A percentile compares a stretch with the other conserved stretches of the same genome.
Evolutionary conservation across 2,329 filamentous ascomycete species (phyloP).

Genomic region (Pseudogymnoascus sp.): DNA sequence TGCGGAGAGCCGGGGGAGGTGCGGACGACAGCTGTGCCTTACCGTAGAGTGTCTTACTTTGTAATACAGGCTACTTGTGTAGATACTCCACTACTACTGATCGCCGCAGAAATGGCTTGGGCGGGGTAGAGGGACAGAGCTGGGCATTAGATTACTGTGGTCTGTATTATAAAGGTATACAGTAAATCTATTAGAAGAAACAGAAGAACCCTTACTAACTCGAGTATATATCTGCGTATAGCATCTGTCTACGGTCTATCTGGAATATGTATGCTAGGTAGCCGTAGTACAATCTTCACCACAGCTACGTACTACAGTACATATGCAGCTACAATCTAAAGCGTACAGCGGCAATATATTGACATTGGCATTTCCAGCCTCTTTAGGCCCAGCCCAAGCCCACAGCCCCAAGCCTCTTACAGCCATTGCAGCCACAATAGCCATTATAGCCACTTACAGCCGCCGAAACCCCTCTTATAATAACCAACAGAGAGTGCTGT

Average conservation of each 20-base stretch:
- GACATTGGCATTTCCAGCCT: not conserved
- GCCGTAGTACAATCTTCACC: not conserved
- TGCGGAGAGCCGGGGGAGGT: not conserved
- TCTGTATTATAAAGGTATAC: not conserved
- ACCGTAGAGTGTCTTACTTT: not conserved
- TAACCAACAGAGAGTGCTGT: not conserved
- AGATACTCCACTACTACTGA: not conserved
- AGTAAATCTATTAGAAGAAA: not conserved
- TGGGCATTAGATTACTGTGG: not conserved
- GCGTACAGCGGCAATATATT: not conserved
- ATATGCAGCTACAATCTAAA: constrained; percentile 1
- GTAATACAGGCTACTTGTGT: not conserved
- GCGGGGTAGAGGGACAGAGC: not conserved
- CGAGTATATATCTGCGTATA: not conserved
- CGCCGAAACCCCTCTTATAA: not conserved
- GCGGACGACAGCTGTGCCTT: not conserved
- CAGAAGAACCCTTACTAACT: not conserved
- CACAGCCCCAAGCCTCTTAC: constrained; percentile 3
- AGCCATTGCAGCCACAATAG: not conserved
- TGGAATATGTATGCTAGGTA: not conserved
- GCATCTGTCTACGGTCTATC: not conserved
- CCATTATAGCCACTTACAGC: not conserved
- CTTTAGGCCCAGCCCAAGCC: not conserved
- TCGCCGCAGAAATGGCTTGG: not conserved
- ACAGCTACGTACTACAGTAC: not conserved